Evolutionary conservation across 805 yeast genomes (phyloP), one percentile per base, ranked within the genome.

Genomic region (Lipomyces yamadae): DNA sequence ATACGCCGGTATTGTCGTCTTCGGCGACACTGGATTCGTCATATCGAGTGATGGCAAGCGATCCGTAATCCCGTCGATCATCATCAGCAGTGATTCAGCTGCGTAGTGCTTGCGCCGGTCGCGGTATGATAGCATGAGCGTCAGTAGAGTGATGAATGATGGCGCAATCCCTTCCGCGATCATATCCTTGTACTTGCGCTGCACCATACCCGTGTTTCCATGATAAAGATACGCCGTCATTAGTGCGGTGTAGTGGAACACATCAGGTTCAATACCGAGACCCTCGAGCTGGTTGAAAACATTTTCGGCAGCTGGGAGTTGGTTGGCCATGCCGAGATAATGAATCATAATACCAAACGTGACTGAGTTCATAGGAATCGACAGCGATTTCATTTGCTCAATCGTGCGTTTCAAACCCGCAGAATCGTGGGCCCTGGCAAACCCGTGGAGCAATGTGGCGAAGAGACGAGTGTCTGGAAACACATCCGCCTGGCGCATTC

Each of bases 141-240:
- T 79, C 84, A 18, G 77, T 82, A 54, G 81, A 10, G 70, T 68
- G 24, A 63, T 37, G 32, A 52, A 66, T 8, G 70, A 60, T 2
- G 71, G 71, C 52, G 60, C 37, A 4, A 68, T 29, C 3, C 63
- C 70, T 30, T 52, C 60, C 32, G 35, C 35, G 15, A 66, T 56
- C 66, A 68, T 63, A 4, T 60, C 70, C 13, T 39, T 13, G 62
- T 63, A 66, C 42, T 45, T 30, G 4, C 58, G 32, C 34, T 59
- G 56, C 24, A 67, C 66, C 57, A 55, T 65, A 35, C 34, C 53
- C 37, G 54, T 32, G 30, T 61, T 30, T 2, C 56, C 60, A 10
- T 48, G 56, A 24, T 54, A 29, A 37, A 63, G 54, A 30, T 60
- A 63, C 5, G 66, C 68, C 4, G 62, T 37, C 68, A 70, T 66